Evolutionary conservation across 768 basidiomycete genomes (phyloP), one percentile per base, ranked within the genome.

Genomic region (Leucogyrophana mollusca): DNA sequence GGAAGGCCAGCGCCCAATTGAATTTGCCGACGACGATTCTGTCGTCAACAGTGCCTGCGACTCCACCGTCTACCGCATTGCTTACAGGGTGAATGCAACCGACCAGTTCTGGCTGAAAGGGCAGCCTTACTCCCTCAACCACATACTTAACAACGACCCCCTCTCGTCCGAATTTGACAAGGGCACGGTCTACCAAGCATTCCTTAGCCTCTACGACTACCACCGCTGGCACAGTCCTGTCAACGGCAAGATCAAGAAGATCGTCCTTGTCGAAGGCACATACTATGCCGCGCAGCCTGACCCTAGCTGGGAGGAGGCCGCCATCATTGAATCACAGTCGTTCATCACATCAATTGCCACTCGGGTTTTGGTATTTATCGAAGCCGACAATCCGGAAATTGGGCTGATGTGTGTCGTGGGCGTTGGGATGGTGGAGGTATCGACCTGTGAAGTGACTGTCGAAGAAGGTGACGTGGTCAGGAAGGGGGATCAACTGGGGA

Each of bases 171-270:
- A 69, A n/a, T 78, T 82, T 51, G 66, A 71, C 6, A 78, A 76
- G 8, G 82, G 75, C 10, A 74, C 73, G 1, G 59, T 79, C 27
- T 74, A 73, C 59, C 83, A 85, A 54, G 80, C 74, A 0, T 82
- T 83, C 62, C 72, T 86, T 49, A 69, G 68, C 44, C 70, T 78
- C 3, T 54, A 71, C 21, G 70, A 73, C 22, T 85, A 83, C 53
- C 84, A 85, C 54, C 77, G 82, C 51, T 84, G 82, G 82, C 78
- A 80, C 59, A 64, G 70, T 42, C 84, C 84, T 45, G 72, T 85
- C 9, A 65, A 69, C 33, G 78, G 78, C 2, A 61, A 33, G 1
- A 62, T 80, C 27, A 57, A 52, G 11, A 65, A 74, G 57, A 60
- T 63, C 10, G 69, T 69, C n/a, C 55, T 72, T 32, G 60, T 80